phyloP scores from a whole-genome alignment of 2,329 filamentous ascomycete genomes.

The Ascochyta lentis region DNA sequence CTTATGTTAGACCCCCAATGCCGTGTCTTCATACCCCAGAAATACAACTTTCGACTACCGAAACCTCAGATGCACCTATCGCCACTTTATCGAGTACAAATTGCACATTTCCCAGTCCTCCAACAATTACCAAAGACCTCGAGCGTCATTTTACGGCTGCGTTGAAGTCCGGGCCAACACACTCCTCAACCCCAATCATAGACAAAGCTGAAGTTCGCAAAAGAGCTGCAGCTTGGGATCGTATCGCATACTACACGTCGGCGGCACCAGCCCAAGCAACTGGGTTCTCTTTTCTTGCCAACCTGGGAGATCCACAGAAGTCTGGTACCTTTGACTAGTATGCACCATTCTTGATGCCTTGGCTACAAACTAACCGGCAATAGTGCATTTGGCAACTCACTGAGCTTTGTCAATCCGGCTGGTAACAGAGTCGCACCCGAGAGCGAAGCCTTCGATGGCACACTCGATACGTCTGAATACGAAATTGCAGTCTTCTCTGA shows the following conservation, averaged over 20 bases:
- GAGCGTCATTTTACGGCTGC: background rate
- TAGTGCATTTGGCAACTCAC: slow-evolving; percentile 62
- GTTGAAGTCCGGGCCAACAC: background rate
- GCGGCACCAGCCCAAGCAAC: slow-evolving; percentile 50
- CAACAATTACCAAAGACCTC: background rate
- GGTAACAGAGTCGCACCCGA: slow-evolving; percentile 56
- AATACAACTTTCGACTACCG: background rate
- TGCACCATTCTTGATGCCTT: background rate
- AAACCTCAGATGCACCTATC: background rate
- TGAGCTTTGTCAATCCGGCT: slow-evolving; percentile 61
- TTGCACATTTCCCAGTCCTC: slow-evolving; percentile 1
- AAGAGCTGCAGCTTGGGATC: slow-evolving; percentile 46
- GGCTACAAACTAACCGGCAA: slow-evolving; percentile 7
- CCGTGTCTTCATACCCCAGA: slow-evolving; percentile 15
- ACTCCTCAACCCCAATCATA: background rate
- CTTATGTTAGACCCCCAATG: slow-evolving; percentile 10
- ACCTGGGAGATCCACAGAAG: slow-evolving; percentile 59
- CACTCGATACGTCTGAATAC: slow-evolving; percentile 40
- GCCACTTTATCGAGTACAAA: background rate
- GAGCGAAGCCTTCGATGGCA: slow-evolving; percentile 59
- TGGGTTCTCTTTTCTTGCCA: slow-evolving; percentile 65
- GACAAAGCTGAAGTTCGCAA: background rate
- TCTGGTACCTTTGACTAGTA: slow-evolving; percentile 63
- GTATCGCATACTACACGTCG: slow-evolving; percentile 59
- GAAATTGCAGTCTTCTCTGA: slow-evolving; percentile 48